Percentiles rank a stretch among this genome's conserved stretches.
These are phyloP conservation scores for Nannochloris sp. DNA, from an alignment of 139 green algal species.

Conservation along the genomic window DNA sequence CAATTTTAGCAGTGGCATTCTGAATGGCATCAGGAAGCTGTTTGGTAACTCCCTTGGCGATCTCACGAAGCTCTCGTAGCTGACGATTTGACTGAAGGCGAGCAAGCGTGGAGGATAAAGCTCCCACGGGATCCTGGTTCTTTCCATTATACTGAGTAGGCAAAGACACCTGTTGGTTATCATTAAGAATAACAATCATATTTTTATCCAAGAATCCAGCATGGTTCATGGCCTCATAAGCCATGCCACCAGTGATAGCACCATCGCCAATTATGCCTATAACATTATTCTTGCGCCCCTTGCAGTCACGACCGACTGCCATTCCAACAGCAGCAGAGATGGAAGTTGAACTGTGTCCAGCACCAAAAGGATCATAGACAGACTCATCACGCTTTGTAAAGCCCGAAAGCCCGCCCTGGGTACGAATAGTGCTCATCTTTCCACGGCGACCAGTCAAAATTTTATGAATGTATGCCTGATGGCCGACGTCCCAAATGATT, in stretches of 20 bases:
- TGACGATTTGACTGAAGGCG: constrained; percentile 84
- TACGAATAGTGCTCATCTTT: constrained; percentile 88
- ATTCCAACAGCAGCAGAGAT: constrained; percentile 95
- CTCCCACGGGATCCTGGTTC: constrained; percentile 96
- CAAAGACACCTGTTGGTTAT: constrained; percentile 98
- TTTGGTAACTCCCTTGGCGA: constrained; percentile 97
- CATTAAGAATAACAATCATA: constrained; percentile 99
- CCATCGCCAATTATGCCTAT: constrained; percentile 93
- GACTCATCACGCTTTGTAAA: constrained; percentile 95
- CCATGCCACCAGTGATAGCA: constrained; percentile 98
- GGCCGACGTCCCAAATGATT: constrained; percentile 94
- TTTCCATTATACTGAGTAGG: constrained; percentile 96
- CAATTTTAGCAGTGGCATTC: constrained; percentile 94
- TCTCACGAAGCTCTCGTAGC: constrained; percentile 92
- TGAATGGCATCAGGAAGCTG: constrained; percentile 84
- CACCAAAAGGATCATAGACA: constrained; percentile 96
- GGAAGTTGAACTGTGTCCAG: constrained; percentile 91
- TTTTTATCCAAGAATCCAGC: constrained; percentile 98
- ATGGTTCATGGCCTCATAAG: constrained; percentile 99
- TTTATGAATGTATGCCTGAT: constrained; percentile 97
- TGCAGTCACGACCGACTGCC: constrained; percentile 91
- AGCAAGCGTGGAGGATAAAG: constrained; percentile 76
- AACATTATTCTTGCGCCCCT: constrained; percentile 54
- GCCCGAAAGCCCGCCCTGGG: constrained; percentile 82
- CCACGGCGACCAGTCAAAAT: constrained; percentile 89